Percentiles rank a stretch among this genome's conserved stretches.
Evolutionary conservation across 2,329 filamentous ascomycete species (phyloP).

Genomic region (Calonectria ilicicola): DNA sequence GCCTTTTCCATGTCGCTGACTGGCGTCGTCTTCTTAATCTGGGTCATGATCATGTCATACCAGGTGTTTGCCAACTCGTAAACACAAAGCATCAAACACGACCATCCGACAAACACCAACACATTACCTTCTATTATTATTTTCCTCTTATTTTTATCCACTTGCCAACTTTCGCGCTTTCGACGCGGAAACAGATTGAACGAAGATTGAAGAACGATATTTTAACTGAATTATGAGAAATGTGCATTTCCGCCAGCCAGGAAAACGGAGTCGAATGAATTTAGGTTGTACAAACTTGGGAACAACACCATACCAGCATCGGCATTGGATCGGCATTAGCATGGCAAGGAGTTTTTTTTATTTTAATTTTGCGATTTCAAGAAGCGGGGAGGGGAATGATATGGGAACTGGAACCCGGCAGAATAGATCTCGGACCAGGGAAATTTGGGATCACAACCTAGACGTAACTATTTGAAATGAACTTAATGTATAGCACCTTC

Average conservation of each 20-base stretch:
- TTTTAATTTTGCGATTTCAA: neutral
- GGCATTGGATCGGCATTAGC: conserved; percentile 10
- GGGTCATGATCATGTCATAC: conserved; percentile 77
- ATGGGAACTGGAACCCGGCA: neutral
- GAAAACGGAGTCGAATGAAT: conserved; percentile 16
- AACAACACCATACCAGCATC: conserved; percentile 7
- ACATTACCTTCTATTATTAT: neutral
- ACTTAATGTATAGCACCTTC: conserved; percentile 1
- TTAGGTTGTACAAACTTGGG: conserved; percentile 12
- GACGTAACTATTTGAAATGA: neutral
- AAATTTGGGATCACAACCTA: neutral
- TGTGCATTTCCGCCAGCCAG: conserved; percentile 10
- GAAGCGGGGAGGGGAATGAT: neutral
- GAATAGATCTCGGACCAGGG: neutral
- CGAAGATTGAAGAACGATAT: neutral
- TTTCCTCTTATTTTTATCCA: neutral
- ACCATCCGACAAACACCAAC: neutral
- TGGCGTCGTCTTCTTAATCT: conserved; percentile 71
- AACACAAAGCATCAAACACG: neutral
- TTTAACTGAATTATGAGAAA: conserved; percentile 11
- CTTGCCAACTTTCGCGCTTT: neutral
- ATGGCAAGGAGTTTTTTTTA: conserved; percentile 6
- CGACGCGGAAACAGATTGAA: neutral
- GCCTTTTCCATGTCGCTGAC: conserved; percentile 73
- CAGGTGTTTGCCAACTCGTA: conserved; percentile 68